Evolutionary conservation across 306 rosid genomes (phyloP).

Genomic region (Quillaja saponaria): DNA sequence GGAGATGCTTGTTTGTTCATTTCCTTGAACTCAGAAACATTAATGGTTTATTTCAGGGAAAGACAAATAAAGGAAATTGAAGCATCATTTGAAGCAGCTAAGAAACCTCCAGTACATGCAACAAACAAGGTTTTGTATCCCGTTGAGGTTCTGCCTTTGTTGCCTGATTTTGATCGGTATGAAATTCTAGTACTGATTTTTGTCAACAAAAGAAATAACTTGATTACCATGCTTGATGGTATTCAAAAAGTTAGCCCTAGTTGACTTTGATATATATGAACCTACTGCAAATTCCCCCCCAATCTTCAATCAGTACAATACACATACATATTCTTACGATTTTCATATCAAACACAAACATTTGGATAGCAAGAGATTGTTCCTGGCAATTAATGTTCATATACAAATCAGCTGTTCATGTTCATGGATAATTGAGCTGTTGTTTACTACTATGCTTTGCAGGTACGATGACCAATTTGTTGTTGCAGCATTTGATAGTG

Average conservation of each 20-base stretch:
- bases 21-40: conserved; percentile 15
- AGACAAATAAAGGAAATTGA: conserved; percentile 92
- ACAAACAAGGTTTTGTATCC: conserved; percentile 82
- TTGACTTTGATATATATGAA: too few relatives aligned
- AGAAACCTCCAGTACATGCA: conserved; percentile 87
- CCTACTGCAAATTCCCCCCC: too few relatives aligned
- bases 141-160: conserved; percentile 86
- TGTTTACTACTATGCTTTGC: conserved; percentile 30
- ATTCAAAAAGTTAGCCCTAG: too few relatives aligned
- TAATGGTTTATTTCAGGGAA: conserved; percentile 57
- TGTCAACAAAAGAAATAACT: conserved; percentile 8
- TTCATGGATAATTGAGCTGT: conserved; percentile 21
- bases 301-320: too few relatives aligned
- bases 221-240: background rate
- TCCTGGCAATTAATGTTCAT: conserved; percentile 22
- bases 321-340: background rate
- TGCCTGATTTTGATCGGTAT: conserved; percentile 89
- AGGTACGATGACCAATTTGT: conserved; percentile 80
- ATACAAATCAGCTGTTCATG: conserved; percentile 4
- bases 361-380: conserved; percentile 16
- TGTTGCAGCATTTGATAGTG: conserved; percentile 79
- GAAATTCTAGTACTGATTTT: background rate
- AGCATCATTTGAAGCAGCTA: conserved; percentile 98
- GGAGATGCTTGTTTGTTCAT: conserved; percentile 12
- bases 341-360: conserved; percentile 13